Conservation (phyloP, 1,284 basidiomycete genomes). For the Ustilago crameri region DNA sequence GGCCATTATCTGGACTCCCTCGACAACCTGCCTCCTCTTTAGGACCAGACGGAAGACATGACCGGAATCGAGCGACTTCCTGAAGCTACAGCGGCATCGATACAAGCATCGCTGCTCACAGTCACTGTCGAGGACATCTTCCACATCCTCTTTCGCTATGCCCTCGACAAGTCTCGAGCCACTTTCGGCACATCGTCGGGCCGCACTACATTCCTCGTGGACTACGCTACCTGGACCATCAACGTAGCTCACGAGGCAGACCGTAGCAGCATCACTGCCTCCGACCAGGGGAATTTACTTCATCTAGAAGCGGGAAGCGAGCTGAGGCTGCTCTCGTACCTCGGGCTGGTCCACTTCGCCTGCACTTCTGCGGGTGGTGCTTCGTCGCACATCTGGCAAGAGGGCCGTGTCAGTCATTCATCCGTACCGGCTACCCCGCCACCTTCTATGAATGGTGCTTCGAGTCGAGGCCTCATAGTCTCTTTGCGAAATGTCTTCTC, state of each 20-base stretch:
- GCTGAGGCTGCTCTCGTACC: slow-evolving; percentile 12
- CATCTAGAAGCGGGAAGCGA: not conserved
- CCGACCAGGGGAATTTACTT: not conserved
- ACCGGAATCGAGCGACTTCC: slow-evolving; percentile 17
- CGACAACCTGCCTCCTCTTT: too few species aligned
- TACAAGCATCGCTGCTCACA: slow-evolving; percentile 21
- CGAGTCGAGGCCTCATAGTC: slow-evolving; percentile 6
- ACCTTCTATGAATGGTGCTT: not conserved
- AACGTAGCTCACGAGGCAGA: slow-evolving; percentile 11
- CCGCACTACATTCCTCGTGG: slow-evolving; percentile 7
- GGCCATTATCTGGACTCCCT: too few species aligned
- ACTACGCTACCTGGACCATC: slow-evolving; percentile 30
- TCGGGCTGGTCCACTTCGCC: slow-evolving; percentile 17
- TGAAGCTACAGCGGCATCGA: slow-evolving; percentile 12
- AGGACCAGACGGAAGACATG: slow-evolving; percentile 1
- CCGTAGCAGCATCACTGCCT: slow-evolving; percentile 5
- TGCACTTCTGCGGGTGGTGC: slow-evolving; percentile 3
- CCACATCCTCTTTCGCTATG: slow-evolving; percentile 18
- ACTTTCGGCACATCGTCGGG: slow-evolving; percentile 8
- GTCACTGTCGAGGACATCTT: slow-evolving; percentile 28
- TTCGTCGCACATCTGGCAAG: slow-evolving; percentile 9
- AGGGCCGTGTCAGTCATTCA: slow-evolving; percentile 7
- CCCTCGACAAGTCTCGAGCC: not conserved
- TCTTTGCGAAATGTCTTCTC: slow-evolving; percentile 23
- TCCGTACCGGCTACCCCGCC: not conserved